Base-by-base conservation (phyloP, 768 basidiomycete species). In the Russula virescens region DNA sequence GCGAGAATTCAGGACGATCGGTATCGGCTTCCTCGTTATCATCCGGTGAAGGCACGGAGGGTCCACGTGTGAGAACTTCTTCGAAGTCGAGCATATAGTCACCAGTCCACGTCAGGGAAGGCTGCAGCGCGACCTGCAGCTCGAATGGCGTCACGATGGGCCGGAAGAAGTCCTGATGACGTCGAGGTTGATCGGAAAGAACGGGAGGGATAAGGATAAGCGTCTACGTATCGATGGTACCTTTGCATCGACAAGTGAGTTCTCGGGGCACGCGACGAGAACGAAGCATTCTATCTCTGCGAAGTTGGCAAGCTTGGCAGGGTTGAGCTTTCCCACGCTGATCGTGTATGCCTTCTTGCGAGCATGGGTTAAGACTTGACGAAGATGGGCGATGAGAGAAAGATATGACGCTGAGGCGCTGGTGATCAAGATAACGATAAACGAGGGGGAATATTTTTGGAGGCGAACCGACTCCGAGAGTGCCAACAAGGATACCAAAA, bases 101-200 rank as follows among this genome's bases (percentile, higher is more conserved):
- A 7, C 85, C 89, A 3, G 82, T 87, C 92, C 87, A 96, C 49
- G 73, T 82, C 62, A 81, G 83, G 55, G 87, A 83, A 1, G 79
- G 78, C 60, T 83, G 82, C 13, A 98, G 78, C 0, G 94, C 92
- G 3, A 95, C 74, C 66, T 88, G 83, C 19, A 97, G 79, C 71
- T 99, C 97, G 72, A 85, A 96, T 0, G 97, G 97, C 0, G 96
- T 98, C 31, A 99, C 80, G 50, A 99, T 97, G 0, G 96, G 95
- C 25, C 85, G 78, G 34, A 89, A 78, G 71, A 94, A 99, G 11
- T 98, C 95, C 89, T 97, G 57, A 8, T 13, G 28, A 42, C 10
- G 42, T 35, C n/a, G 16, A 28, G 14, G 18, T 18, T 16, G 3
- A 34, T 45, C 16, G 16, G 26, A 18, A 38, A n/a, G 35, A 46